These are phyloP conservation scores for Termitomyces sp. DNA, from an alignment of 768 basidiomycete species.

Conservation along the genomic window DNA sequence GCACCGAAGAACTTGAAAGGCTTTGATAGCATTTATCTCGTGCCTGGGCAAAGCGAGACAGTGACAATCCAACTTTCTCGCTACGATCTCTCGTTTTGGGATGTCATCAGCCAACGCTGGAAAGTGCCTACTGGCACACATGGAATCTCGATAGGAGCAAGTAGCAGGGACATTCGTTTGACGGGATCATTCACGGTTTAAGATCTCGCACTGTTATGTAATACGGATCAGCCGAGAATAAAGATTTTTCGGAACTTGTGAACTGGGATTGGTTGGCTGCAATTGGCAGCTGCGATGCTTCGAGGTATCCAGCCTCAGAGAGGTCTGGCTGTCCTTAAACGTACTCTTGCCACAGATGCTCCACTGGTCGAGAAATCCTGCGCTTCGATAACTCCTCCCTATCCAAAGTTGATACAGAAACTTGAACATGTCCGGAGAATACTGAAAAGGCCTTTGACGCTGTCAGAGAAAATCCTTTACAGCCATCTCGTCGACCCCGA, in stretches of 20 bases:
- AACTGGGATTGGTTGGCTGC: neutral
- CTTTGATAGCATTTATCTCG: slow-evolving; percentile 47
- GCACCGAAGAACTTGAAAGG: slow-evolving; percentile 53
- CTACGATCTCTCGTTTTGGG: slow-evolving; percentile 53
- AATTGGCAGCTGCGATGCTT: slow-evolving; percentile 19
- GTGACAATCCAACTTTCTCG: slow-evolving; percentile 47
- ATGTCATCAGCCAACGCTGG: slow-evolving; percentile 53
- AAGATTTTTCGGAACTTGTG: slow-evolving; percentile 13
- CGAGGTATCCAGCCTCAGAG: slow-evolving; percentile 20
- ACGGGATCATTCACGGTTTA: slow-evolving; percentile 36
- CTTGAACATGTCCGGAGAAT: slow-evolving; percentile 65
- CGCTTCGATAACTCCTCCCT: slow-evolving; percentile 80
- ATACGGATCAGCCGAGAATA: slow-evolving; percentile 7
- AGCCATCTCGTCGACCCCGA: slow-evolving; percentile 84
- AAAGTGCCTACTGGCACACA: slow-evolving; percentile 44
- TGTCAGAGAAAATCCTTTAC: slow-evolving; percentile 98
- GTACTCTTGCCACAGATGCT: slow-evolving; percentile 36
- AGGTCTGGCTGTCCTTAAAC: slow-evolving; percentile 19
- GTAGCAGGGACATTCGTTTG: slow-evolving; percentile 45
- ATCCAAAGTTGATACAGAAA: slow-evolving; percentile 63
- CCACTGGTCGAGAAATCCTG: slow-evolving; percentile 38
- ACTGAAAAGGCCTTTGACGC: slow-evolving; percentile 77
- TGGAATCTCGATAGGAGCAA: slow-evolving; percentile 44
- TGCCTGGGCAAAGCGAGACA: slow-evolving; percentile 38
- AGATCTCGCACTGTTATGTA: slow-evolving; percentile 7